Conservation (phyloP, 306 rosid species). For the Vicia sativa region DNA sequence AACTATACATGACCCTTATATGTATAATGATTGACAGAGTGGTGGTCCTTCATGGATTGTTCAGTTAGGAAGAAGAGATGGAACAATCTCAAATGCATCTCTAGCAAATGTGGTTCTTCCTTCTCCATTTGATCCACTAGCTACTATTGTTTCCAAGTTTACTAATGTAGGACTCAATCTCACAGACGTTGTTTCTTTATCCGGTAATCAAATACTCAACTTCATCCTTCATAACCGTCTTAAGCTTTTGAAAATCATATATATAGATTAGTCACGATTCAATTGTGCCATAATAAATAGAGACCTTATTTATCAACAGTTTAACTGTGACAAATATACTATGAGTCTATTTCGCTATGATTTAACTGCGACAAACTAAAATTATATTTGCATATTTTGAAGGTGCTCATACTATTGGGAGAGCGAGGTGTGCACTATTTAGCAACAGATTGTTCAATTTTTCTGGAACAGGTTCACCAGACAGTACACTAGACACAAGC, state of each 20-base stretch:
- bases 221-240: background rate
- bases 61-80: conserved; percentile 78
- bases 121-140: conserved; percentile 56
- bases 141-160: conserved; percentile 55
- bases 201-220: conserved; percentile 52
- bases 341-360: too few species aligned
- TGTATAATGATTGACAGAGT: conserved; percentile 52
- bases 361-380: too few species aligned
- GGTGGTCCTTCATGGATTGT: conserved; percentile 83
- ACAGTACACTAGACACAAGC: conserved; percentile 54
- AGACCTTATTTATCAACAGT: too few species aligned
- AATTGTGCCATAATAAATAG: too few species aligned
- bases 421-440: conserved; percentile 65
- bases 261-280: too few species aligned
- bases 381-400: background rate
- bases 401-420: conserved; percentile 92
- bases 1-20: background rate
- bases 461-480: conserved; percentile 60
- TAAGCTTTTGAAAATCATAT: too few species aligned
- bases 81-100: conserved; percentile 55
- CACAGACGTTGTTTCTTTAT: conserved; percentile 68
- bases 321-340: too few species aligned
- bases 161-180: conserved; percentile 54
- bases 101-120: conserved; percentile 59
- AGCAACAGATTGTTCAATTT: conserved; percentile 79